These are phyloP conservation scores for Zygosaccharomyces gambellarensis DNA, from an alignment of 805 yeast genomes.

Conservation along the genomic window DNA sequence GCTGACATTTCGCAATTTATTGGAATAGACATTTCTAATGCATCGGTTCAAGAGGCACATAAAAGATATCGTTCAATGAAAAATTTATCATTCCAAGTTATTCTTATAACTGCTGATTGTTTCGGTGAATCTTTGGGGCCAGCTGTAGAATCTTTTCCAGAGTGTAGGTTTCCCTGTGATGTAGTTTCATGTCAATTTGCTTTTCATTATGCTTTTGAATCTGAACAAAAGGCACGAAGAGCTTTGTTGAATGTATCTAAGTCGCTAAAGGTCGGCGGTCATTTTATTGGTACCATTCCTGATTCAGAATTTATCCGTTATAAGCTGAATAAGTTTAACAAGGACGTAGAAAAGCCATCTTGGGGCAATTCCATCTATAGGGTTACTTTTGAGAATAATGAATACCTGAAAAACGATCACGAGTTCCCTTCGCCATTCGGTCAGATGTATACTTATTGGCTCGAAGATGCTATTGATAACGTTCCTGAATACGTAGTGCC, in stretches of 20 bases:
- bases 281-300: conserved; percentile 91
- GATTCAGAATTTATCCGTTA: conserved; percentile 77
- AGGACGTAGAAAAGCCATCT: conserved; percentile 46
- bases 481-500: conserved; percentile 98
- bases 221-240: conserved; percentile 71
- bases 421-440: conserved; percentile 75
- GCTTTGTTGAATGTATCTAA: conserved; percentile 70
- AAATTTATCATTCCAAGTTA: conserved; percentile 64
- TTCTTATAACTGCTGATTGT: conserved; percentile 89
- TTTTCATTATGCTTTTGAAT: conserved; percentile 89
- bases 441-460: conserved; percentile 70
- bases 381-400: conserved; percentile 72
- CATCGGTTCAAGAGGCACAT: conserved; percentile 79
- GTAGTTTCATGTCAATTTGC: conserved; percentile 88
- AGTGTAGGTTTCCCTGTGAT: conserved; percentile 73
- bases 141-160: conserved; percentile 62
- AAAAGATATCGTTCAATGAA: conserved; percentile 59
- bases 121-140: conserved; percentile 67
- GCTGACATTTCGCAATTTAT: conserved; percentile 70
- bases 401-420: conserved; percentile 60
- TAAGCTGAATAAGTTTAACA: conserved; percentile 49
- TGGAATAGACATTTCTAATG: conserved; percentile 90
- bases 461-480: conserved; percentile 91
- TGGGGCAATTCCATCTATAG: conserved; percentile 87
- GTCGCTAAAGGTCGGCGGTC: conserved; percentile 76